phyloP scores from a whole-genome alignment of 306 rosid genomes.

The Medicago lupulina region DNA sequence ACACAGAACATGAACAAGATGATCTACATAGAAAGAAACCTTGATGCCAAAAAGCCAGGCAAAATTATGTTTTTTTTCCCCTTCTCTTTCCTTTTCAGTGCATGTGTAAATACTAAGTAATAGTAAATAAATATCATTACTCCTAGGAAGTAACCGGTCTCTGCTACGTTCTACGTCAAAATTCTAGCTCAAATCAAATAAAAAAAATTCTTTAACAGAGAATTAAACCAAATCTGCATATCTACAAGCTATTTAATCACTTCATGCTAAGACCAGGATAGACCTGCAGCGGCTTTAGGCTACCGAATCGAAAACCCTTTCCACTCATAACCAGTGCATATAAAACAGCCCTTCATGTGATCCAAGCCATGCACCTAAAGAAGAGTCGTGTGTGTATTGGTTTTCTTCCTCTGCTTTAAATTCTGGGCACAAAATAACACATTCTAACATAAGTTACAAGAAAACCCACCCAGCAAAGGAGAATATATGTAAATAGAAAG shows the following conservation, averaged over 20 bases:
- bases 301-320: background rate
- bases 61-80: background rate
- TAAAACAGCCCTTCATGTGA: constrained; percentile 75
- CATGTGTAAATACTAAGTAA: constrained; percentile 2
- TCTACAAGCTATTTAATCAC: constrained; percentile 28
- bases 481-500: constrained; percentile 2
- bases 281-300: background rate
- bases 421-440: constrained; percentile 42
- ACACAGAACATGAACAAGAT: constrained; percentile 3
- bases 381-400: constrained; percentile 31
- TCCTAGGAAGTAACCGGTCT: constrained; percentile 1
- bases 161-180: constrained; percentile 2
- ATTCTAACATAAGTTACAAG: constrained; percentile 30
- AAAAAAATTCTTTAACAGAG: background rate
- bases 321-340: constrained; percentile 58
- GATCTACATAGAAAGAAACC: constrained; percentile 17
- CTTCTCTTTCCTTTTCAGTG: background rate
- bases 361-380: constrained; percentile 84
- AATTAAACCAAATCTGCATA: constrained; percentile 16
- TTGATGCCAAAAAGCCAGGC: constrained; percentile 10
- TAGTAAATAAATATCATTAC: background rate
- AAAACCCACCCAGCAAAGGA: background rate
- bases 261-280: background rate
- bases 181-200: constrained; percentile 12
- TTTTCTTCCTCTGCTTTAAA: constrained; percentile 43